These are phyloP conservation scores for Colletotrichum magnum DNA, from an alignment of 2,329 filamentous ascomycete genomes.

Conservation along the genomic window DNA sequence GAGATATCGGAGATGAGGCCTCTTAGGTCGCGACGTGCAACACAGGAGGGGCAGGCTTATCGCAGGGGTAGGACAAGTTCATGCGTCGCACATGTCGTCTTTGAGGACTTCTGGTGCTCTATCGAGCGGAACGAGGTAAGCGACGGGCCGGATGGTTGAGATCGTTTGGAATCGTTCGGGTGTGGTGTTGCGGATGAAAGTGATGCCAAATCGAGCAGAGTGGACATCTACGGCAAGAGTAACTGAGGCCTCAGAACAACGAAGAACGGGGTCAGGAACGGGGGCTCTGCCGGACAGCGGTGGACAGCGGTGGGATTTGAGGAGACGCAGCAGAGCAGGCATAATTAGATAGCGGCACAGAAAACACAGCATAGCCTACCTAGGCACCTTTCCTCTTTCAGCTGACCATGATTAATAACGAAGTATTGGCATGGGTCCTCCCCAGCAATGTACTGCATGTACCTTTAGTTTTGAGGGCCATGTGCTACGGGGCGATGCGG, in stretches of 20 bases:
- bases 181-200: not conserved
- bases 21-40: slow-evolving; percentile 15
- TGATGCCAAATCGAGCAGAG: slow-evolving; percentile 4
- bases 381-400: slow-evolving; percentile 32
- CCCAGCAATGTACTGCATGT: not conserved
- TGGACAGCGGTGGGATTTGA: slow-evolving; percentile 8
- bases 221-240: not conserved
- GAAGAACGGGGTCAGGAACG: slow-evolving; percentile 7
- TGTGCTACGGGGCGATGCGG: no score
- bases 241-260: slow-evolving; percentile 2
- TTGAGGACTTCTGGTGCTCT: not conserved
- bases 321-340: not conserved
- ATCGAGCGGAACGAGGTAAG: no score
- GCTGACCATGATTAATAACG: slow-evolving; percentile 30
- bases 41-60: slow-evolving; percentile 9
- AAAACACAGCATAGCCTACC: slow-evolving; percentile 14
- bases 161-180: not conserved
- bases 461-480: no score
- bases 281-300: slow-evolving; percentile 14
- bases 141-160: no score
- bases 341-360: not conserved
- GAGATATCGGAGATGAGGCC: slow-evolving; percentile 8
- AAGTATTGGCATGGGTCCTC: slow-evolving; percentile 28
- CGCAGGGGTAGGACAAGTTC: slow-evolving; percentile 7
- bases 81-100: slow-evolving; percentile 2